A percentile compares a stretch with the other conserved stretches of the same genome.
phyloP scores from a whole-genome alignment of 2,329 filamentous ascomycete genomes.

The Sclerotinia spermophila region DNA sequence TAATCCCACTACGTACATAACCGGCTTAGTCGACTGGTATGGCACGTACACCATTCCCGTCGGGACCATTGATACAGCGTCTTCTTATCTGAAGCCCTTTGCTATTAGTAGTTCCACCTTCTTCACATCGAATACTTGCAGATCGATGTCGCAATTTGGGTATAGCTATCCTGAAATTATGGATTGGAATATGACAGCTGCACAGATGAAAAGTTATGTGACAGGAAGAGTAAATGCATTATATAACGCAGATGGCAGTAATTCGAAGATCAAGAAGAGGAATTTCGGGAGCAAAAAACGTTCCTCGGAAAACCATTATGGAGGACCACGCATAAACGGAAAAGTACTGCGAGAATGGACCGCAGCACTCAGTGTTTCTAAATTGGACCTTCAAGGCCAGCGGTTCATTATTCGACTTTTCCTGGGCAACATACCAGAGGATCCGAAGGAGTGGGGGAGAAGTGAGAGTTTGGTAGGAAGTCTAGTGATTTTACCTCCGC shows the following conservation, averaged over 20 bases:
- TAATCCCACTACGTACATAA: conserved; percentile 35
- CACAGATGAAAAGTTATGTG: conserved; percentile 56
- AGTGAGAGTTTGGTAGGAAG: conserved; percentile 23
- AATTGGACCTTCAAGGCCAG: conserved; percentile 30
- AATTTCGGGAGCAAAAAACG: background rate
- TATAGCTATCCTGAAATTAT: conserved; percentile 37
- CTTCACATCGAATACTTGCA: conserved; percentile 25
- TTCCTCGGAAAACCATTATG: background rate
- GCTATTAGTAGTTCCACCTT: conserved; percentile 32
- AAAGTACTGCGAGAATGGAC: conserved; percentile 27
- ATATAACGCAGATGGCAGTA: conserved; percentile 35
- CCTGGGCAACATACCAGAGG: conserved; percentile 26
- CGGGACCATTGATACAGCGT: conserved; percentile 32
- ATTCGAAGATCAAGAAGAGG: conserved; percentile 10
- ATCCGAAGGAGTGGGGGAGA: conserved; percentile 26
- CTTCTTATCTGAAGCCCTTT: conserved; percentile 30
- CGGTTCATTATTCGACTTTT: conserved; percentile 31
- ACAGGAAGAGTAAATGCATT: conserved; percentile 57
- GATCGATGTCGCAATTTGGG: conserved; percentile 26
- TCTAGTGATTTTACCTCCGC: conserved; percentile 30
- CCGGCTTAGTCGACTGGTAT: conserved; percentile 33
- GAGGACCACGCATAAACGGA: background rate
- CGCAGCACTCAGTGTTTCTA: conserved; percentile 29
- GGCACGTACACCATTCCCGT: conserved; percentile 36
- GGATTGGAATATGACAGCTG: conserved; percentile 48